Evolutionary conservation across 345 rosid species (phyloP), one percentile per base, ranked within the genome.

Genomic region (Gossypium herbaceum): DNA sequence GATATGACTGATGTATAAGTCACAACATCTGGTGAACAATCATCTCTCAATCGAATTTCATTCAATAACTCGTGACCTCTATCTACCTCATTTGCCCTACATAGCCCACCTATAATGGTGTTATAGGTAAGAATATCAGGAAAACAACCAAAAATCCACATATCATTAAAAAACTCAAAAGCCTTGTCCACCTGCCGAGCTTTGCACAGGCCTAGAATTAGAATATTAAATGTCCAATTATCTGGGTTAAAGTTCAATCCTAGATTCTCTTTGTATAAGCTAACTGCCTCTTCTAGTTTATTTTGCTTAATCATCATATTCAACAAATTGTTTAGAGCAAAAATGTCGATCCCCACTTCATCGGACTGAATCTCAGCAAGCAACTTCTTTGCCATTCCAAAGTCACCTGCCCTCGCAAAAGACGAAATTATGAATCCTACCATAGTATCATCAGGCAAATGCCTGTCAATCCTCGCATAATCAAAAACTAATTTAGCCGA

Each of bases 1-100:
- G 88, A 85, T 73, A 94, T 88, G 56, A 94, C 74, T 17, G 93
- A 86, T 4, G 97, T 90, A 76, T 88, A 94, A 19, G 93, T 90
- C 74, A 86, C 84, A 60, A 85, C 88, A 83, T 91, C 86, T 0
- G 91, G 92, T 22, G 75, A 76, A 48, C 87, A 76, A 65, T 50
- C 80, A 75, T 27, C 63, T 71, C 79, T 81, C 41, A 76, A 80
- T 75, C 81, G 78, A 67, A 88, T 73, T 58, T 83, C 83, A 69
- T 74, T 79, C 76, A 94, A 84, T 12, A 94, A 84, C 52, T 73
- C 75, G 67, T 34, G 78, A 6, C 87, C 97, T 77, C 83, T 92
- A 69, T 65, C 81, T 44, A 94, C 75, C 73, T 91, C 89, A 77
- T 79, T 84, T 51, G 74, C 80, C 83, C 78, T 89, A 77, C 94